Base-by-base conservation (phyloP, 2,329 filamentous ascomycete genomes). In the Exophiala viscosa region DNA sequence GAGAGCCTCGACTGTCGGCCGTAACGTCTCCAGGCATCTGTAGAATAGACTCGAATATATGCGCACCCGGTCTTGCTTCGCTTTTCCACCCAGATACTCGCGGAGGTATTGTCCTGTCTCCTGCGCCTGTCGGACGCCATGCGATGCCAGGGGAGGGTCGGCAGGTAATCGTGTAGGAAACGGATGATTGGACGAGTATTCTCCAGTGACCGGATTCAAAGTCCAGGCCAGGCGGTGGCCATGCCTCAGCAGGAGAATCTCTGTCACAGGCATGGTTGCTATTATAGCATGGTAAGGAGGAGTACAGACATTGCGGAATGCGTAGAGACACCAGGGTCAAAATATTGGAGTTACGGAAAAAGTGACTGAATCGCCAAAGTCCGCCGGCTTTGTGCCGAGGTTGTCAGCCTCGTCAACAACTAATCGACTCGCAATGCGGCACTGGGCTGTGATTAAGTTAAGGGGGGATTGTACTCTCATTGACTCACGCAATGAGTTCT, bases 11-110 rank as follows among this genome's bases (percentile, higher is more conserved):
- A 82, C 74, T 9, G 67, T 67, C n/a, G 90, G 90, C 43, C 80
- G 76, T 47, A 95, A 82, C 1, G 90, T 95, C 72, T 95, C 87
- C 38, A 95, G 74, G 66, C 90, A 96, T 59, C 90, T 83, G 69
- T 93, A 95, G 72, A 90, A 95, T 0, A 89, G 87, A 55, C 86
- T 90, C 31, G 83, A 87, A 73, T 96, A 97, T 61, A 97, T 56
- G 23, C 54, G 18, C 10, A 64, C 18, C 3, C 57, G 54, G 40
- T 60, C 80, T 42, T 78, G 78, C 48, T 90, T 85, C 54, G 92
- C 79, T 1, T 85, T 81, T 32, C 87, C 87, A 14, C 83, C 71
- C 40, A 88, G 48, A 14, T 57, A 67, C 0, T 73, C 75, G 52
- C 76, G 66, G 43, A 95, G 76, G 65, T 88, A 80, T 5, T 58